These are phyloP conservation scores for Taiozyma onychis DNA, from an alignment of 1,139 yeast genomes.

Conservation along the genomic window DNA sequence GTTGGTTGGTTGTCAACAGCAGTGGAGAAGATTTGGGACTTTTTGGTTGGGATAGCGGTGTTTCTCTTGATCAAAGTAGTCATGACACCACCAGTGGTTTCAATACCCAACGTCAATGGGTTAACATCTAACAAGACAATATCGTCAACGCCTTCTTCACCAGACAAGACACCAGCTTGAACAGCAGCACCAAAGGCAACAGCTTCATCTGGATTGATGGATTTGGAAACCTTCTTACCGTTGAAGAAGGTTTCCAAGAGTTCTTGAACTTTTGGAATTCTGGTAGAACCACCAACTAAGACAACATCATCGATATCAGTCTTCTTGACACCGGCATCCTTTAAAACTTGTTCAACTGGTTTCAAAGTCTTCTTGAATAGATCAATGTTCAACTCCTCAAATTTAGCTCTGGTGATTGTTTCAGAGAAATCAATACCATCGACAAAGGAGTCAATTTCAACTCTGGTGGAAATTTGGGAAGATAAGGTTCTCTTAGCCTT, in stretches of 20 bases:
- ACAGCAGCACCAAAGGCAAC: constrained; percentile 75
- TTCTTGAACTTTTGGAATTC: constrained; percentile 92
- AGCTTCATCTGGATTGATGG: constrained; percentile 81
- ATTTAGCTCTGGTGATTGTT: constrained; percentile 85
- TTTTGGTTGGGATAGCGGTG: constrained; percentile 91
- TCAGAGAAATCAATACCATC: constrained; percentile 92
- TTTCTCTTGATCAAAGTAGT: constrained; percentile 88
- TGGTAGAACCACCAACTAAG: constrained; percentile 90
- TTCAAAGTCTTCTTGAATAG: constrained; percentile 81
- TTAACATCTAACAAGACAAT: constrained; percentile 81
- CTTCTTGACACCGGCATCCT: constrained; percentile 77
- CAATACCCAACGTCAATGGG: constrained; percentile 88
- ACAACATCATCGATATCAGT: constrained; percentile 81
- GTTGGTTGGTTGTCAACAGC: constrained; percentile 94
- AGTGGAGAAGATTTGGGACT: constrained; percentile 86
- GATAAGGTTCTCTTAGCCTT: constrained; percentile 90
- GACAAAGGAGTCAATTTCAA: constrained; percentile 87
- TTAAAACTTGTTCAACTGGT: constrained; percentile 84
- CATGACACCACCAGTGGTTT: constrained; percentile 95
- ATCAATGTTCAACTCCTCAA: constrained; percentile 82
- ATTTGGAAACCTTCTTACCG: constrained; percentile 87
- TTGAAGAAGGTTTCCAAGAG: constrained; percentile 79
- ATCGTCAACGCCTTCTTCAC: constrained; percentile 78
- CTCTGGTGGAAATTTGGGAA: constrained; percentile 79
- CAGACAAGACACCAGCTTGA: constrained; percentile 89